Evolutionary conservation across 202 grass and related monocot species (phyloP), one percentile per base, ranked within the genome.

Genomic region (Tripidium arundinaceum): DNA sequence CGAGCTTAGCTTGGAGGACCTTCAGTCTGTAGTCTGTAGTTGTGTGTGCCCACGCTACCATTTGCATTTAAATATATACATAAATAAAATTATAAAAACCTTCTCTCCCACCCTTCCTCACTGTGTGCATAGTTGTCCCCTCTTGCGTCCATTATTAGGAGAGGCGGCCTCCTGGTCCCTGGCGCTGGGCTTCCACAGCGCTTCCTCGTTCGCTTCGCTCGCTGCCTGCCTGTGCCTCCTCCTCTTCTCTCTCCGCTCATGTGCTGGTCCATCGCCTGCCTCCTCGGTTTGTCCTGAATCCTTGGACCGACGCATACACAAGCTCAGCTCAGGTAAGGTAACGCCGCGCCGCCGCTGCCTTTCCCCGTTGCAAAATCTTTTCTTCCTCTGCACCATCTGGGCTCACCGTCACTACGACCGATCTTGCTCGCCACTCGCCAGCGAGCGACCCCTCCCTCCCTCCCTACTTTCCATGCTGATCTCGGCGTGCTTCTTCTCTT

Each of bases 391-490:
- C 13, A 75, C 22, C 74, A 19, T 21, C 77, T 65, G n/a, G n/a
- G n/a, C n/a, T n/a, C n/a, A n/a, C n/a, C n/a, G n/a, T n/a, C n/a
- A n/a, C n/a, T n/a, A n/a, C n/a, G n/a, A n/a, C n/a, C n/a, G n/a
- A n/a, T n/a, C n/a, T n/a, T 33, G 67, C 54, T 63, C 5, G 37
- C 75, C 46, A n/a, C 37, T 62, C 3, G 36, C 74, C 45, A 10
- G n/a, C 75, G 45, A 49, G 15, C 14, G 45, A 18, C 45, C 15
- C 14, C 16, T 0, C 47, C 39, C 22, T 72, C 45, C 21, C 75
- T 83, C n/a, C n/a, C n/a, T n/a, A 29, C 67, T 84, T 65, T 69
- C 66, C 62, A 72, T 81, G 88, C 76, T 82, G 69, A 64, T 85
- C 64, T 62, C 66, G 80, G 3, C 67, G 39, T 13, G 24, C 16